Evolutionary conservation across 2,329 filamentous ascomycete species (phyloP).

Genomic region (Dactylella cylindrospora): DNA sequence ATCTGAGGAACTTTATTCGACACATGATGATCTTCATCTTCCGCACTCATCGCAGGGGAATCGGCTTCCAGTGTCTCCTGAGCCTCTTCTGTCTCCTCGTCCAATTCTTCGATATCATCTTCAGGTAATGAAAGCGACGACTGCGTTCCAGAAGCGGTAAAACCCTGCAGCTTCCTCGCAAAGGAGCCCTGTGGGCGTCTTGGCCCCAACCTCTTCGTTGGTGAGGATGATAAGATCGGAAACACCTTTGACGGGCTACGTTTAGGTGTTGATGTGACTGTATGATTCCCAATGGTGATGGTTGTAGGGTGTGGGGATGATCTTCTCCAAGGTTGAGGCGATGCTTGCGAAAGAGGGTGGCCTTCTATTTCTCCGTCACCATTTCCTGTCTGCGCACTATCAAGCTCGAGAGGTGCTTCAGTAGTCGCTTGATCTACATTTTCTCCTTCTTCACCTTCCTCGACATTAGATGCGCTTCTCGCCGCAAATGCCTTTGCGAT

Average conservation of each 20-base stretch:
- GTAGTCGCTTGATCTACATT: neutral
- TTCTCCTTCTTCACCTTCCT: conserved; percentile 13
- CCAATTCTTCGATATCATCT: conserved; percentile 47
- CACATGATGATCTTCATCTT: conserved; percentile 31
- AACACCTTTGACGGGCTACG: conserved; percentile 40
- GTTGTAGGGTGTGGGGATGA: conserved; percentile 67
- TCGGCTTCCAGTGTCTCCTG: conserved; percentile 49
- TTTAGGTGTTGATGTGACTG: conserved; percentile 61
- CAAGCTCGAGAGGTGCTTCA: neutral
- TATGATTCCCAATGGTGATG: conserved; percentile 71
- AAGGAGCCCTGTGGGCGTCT: conserved; percentile 51
- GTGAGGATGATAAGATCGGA: conserved; percentile 50
- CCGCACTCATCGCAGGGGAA: conserved; percentile 10
- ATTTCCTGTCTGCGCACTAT: conserved; percentile 1
- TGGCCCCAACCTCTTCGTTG: conserved; percentile 56
- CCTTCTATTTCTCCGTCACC: conserved; percentile 6
- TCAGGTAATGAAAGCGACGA: conserved; percentile 41
- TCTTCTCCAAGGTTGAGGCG: conserved; percentile 57
- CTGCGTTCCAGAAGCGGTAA: conserved; percentile 60
- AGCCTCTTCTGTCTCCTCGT: conserved; percentile 50
- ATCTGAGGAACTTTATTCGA: conserved; percentile 19
- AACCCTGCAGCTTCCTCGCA: conserved; percentile 54
- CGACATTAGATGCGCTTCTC: conserved; percentile 1
- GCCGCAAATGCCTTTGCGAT: conserved; percentile 35
- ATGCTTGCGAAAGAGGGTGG: conserved; percentile 39